These are phyloP conservation scores for Globisporangium takayamanum DNA, from an alignment of 352 stramenopile species.

Conservation along the genomic window DNA sequence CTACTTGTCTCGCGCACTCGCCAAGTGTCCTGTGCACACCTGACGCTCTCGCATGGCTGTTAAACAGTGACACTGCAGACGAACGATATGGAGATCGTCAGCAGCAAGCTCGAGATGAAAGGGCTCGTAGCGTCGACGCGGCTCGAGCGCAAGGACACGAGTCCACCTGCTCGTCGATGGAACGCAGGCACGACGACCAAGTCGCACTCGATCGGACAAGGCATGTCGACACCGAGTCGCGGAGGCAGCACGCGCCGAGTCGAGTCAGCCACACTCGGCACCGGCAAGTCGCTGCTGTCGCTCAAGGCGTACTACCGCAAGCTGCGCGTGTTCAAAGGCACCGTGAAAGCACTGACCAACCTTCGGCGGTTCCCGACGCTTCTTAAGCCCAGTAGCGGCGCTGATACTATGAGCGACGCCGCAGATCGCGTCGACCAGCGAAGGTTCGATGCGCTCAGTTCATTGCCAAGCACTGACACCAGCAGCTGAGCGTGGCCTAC, in stretches of 20 bases:
- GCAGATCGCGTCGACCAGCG: background rate
- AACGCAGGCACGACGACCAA: constrained; percentile 13
- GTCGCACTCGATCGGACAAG: background rate
- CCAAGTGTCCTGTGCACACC: background rate
- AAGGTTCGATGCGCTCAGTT: background rate
- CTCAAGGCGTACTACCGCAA: constrained; percentile 67
- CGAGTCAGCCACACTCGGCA: constrained; percentile 9
- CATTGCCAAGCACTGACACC: too few relatives aligned
- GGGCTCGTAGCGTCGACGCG: constrained; percentile 4
- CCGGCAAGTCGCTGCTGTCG: constrained; percentile 43
- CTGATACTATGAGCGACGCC: background rate
- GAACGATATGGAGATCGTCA: constrained; percentile 23
- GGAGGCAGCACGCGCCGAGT: background rate
- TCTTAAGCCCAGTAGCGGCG: background rate
- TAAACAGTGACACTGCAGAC: background rate
- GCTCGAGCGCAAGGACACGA: constrained; percentile 15
- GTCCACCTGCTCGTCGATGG: constrained; percentile 17
- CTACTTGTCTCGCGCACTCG: too few relatives aligned
- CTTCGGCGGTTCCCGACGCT: constrained; percentile 24
- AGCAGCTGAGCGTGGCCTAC: too few relatives aligned
- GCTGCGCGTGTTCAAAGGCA: constrained; percentile 61
- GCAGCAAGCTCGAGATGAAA: constrained; percentile 15
- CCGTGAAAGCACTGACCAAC: constrained; percentile 57
- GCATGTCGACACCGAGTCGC: background rate
- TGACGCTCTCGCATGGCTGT: background rate